Evolutionary conservation across 257 asterid species (phyloP).

Genomic region (Solanum habrochaites): DNA sequence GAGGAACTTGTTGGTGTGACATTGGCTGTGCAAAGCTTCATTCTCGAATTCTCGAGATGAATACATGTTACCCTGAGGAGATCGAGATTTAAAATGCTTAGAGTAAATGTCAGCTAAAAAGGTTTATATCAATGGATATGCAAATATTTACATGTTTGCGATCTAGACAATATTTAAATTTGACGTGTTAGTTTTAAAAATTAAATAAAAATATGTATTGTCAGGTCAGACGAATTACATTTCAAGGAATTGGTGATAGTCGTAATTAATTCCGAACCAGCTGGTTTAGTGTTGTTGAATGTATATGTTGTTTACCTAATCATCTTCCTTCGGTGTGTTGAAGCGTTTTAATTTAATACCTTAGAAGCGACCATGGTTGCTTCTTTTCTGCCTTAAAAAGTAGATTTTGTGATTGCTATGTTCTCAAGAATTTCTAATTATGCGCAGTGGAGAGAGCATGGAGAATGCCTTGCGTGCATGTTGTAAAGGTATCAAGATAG

Average conservation of each 20-base stretch:
- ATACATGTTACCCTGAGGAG: neutral
- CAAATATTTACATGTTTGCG: neutral
- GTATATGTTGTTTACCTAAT: neutral
- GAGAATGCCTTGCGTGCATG: slow-evolving; percentile 20
- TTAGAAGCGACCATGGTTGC: neutral
- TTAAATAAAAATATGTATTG: neutral
- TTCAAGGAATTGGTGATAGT: neutral
- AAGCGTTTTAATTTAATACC: neutral
- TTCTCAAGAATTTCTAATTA: neutral
- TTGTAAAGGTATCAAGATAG: slow-evolving; percentile 7
- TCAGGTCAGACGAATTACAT: neutral
- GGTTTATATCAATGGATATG: neutral
- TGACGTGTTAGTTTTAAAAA: neutral
- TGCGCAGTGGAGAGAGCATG: slow-evolving; percentile 75
- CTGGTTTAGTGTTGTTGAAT: neutral
- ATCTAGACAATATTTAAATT: neutral
- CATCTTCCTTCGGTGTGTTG: neutral
- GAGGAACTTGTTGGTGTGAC: neutral
- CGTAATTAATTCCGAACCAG: neutral
- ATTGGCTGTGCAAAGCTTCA: neutral
- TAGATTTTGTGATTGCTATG: neutral
- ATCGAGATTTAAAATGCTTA: neutral
- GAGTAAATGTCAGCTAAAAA: neutral
- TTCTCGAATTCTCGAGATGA: neutral
- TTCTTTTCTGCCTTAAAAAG: neutral